Percentiles rank a stretch among this genome's conserved stretches.
Conservation (phyloP, 2,329 filamentous ascomycete species). For the Talaromyces rugulosus region DNA sequence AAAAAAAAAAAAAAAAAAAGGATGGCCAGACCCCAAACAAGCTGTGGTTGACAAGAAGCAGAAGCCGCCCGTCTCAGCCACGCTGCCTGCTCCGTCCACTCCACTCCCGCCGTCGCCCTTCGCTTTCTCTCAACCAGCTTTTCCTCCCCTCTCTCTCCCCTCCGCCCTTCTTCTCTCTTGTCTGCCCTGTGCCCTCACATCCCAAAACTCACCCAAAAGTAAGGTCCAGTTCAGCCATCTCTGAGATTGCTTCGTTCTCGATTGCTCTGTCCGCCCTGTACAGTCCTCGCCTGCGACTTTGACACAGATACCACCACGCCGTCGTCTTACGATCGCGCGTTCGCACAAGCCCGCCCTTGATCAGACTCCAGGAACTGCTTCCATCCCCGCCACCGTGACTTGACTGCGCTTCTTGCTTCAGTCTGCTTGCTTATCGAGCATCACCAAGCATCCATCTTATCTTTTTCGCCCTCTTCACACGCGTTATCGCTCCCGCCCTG, state of each 20-base stretch:
- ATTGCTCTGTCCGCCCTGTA: not conserved
- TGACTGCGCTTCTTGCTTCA: not conserved
- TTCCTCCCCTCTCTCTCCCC: not conserved
- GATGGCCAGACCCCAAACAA: not conserved
- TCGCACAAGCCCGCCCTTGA: not conserved
- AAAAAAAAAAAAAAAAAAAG: too few species aligned
- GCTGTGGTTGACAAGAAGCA: not conserved
- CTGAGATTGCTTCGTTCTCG: not conserved
- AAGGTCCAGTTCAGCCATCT: not conserved
- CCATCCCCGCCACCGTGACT: not conserved
- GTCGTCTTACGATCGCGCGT: not conserved
- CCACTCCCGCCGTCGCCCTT: not conserved
- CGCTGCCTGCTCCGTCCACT: not conserved
- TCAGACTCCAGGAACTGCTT: not conserved
- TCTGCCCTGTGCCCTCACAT: not conserved
- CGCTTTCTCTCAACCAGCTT: not conserved
- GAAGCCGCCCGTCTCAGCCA: not conserved
- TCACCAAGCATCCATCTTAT: not conserved
- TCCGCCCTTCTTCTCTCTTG: constrained; percentile 11
- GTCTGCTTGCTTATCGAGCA: not conserved
- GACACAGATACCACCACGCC: not conserved
- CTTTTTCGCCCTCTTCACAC: not conserved
- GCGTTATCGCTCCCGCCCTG: not conserved
- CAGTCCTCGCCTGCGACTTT: not conserved
- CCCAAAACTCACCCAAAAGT: not conserved